Base-by-base conservation (phyloP, 345 rosid species). In the Anacardium occidentale region DNA sequence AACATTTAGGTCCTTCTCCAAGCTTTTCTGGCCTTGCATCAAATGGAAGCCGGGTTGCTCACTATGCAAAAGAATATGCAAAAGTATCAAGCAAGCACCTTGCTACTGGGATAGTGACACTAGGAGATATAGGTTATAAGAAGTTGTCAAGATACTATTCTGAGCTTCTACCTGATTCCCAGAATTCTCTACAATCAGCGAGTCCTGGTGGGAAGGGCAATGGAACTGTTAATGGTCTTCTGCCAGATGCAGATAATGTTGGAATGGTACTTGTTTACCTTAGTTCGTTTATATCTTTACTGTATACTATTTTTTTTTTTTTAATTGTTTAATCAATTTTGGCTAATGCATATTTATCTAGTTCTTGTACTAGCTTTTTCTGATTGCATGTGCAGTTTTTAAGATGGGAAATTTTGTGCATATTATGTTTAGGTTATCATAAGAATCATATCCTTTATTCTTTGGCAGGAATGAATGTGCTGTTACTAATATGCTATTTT, bases 31-130 rank as follows among this genome's bases (percentile, higher is more conserved):
- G 86, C 55, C 68, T 69, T 72, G 32, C 80, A 76, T 80, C 93
- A 48, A 88, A 84, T 58, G 84, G 91, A 44, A 84, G 85, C 78
- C 68, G 77, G 66, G 89, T 91, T 75, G 88, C 91, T 22, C 93
- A 86, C 32, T 86, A 87, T 78, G 99, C 99, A 64, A 92, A 80
- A 79, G 97, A 92, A 72, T 86, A 87, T 78, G 99, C 99, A 65
- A 92, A 80, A 79, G 97, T 90, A 72, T 89, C 99, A 7, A 87
- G 99, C 80, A 95, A 84, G 79, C 99, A 92, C 71, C 88, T 95
- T 45, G 98, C 96, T 66, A 73, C 96, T 75, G 98, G 96, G 77
- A 90, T 95, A 50, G 90, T 81, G 81, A 88, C 79, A 64, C 80
- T 92, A n/a, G 98, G 98, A 52, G 98, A 88, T 85, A 83, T 76